Evolutionary conservation across 2,329 filamentous ascomycete species (phyloP).

Genomic region (Neonectria faginata): DNA sequence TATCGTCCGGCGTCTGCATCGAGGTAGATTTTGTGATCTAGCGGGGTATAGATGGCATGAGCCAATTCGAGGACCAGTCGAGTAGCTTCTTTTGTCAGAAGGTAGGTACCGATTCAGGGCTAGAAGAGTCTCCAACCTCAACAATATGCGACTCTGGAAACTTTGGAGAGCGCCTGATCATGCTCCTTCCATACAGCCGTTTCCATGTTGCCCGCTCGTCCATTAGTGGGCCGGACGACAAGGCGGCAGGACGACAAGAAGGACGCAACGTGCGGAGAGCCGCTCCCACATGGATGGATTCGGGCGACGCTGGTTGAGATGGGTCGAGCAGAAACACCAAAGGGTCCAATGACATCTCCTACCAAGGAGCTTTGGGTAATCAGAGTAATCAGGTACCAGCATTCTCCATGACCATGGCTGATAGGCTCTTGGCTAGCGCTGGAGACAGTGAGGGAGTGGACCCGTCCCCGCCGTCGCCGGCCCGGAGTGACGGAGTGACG

Average conservation of each 20-base stretch:
- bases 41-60: constrained; percentile 4
- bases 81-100: constrained; percentile 10
- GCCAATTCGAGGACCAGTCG: constrained; percentile 4
- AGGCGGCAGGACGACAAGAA: background rate
- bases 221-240: constrained; percentile 8
- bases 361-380: constrained; percentile 9
- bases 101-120: background rate
- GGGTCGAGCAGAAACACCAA: background rate
- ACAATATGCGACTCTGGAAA: constrained; percentile 38
- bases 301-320: constrained; percentile 16
- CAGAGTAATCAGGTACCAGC: constrained; percentile 7
- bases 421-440: constrained; percentile 14
- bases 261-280: constrained; percentile 10
- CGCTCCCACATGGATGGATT: constrained; percentile 3
- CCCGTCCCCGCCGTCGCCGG: constrained; percentile 38
- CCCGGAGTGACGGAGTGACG: constrained; percentile 22
- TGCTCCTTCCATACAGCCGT: constrained; percentile 30
- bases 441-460: constrained; percentile 12
- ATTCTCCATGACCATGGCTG: constrained; percentile 18
- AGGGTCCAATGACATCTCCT: constrained; percentile 9
- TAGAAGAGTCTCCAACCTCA: constrained; percentile 35
- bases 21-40: constrained; percentile 14
- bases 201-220: background rate
- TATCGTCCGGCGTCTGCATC: constrained; percentile 2
- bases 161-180: constrained; percentile 33